Percentiles rank a stretch among this genome's conserved stretches.
phyloP scores from a whole-genome alignment of 2,329 filamentous ascomycete species.

The Periconia digitata region DNA sequence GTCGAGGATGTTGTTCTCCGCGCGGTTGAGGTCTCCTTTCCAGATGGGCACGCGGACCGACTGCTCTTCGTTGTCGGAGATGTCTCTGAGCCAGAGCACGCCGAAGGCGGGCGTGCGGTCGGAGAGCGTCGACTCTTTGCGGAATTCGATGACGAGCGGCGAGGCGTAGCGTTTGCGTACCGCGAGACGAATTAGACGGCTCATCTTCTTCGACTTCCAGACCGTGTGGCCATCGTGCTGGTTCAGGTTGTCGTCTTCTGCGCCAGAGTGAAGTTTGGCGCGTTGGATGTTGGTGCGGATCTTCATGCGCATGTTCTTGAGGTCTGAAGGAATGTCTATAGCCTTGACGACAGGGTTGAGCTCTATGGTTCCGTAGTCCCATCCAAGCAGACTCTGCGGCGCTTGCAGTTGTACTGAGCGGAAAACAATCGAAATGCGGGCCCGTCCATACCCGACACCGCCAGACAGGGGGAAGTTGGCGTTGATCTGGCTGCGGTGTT shows the following conservation, averaged over 20 bases:
- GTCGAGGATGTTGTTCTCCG: slow-evolving; percentile 50
- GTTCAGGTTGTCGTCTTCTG: slow-evolving; percentile 26
- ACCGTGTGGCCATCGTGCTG: slow-evolving; percentile 40
- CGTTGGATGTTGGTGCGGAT: slow-evolving; percentile 60
- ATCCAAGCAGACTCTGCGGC: slow-evolving; percentile 62
- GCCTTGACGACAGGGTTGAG: slow-evolving; percentile 57
- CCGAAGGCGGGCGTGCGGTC: slow-evolving; percentile 64
- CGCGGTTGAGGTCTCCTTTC: slow-evolving; percentile 64
- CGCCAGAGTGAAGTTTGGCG: slow-evolving; percentile 58
- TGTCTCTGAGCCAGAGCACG: slow-evolving; percentile 69
- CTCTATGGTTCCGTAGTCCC: slow-evolving; percentile 72
- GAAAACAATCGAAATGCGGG: slow-evolving; percentile 72
- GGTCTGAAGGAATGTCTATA: slow-evolving; percentile 52
- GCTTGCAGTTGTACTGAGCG: slow-evolving; percentile 66
- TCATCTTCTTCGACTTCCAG: slow-evolving; percentile 56
- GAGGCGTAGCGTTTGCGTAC: slow-evolving; percentile 64
- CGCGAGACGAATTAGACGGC: slow-evolving; percentile 54
- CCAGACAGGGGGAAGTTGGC: slow-evolving; percentile 68
- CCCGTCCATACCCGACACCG: slow-evolving; percentile 71
- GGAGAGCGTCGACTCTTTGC: slow-evolving; percentile 54
- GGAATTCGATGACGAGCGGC: slow-evolving; percentile 60
- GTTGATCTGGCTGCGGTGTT: slow-evolving; percentile 65
- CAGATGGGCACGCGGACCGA: slow-evolving; percentile 64
- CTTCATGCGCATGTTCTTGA: slow-evolving; percentile 58
- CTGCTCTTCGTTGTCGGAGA: slow-evolving; percentile 66